A percentile compares a stretch with the other conserved stretches of the same genome.
Conservation (phyloP, 352 stramenopile species). For the Hyaloperonospora brassicae region DNA sequence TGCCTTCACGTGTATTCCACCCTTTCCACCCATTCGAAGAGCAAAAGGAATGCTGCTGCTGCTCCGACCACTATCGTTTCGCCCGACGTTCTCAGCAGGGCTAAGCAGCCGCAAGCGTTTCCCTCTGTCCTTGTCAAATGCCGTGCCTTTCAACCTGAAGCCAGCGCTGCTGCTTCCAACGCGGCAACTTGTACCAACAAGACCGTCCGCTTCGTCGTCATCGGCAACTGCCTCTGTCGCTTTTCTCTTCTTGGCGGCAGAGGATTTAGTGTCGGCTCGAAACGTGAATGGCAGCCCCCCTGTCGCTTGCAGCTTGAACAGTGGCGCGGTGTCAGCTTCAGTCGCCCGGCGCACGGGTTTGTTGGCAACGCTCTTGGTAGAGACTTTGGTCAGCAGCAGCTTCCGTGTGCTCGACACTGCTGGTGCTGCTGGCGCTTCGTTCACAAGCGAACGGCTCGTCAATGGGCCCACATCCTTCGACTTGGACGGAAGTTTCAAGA, state of each 20-base stretch:
- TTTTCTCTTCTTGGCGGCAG: slow-evolving; percentile 24
- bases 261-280: slow-evolving; percentile 19
- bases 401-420: slow-evolving; percentile 11
- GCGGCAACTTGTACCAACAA: slow-evolving; percentile 15
- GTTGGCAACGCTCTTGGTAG: slow-evolving; percentile 6
- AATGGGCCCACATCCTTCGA: slow-evolving; percentile 3
- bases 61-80: background rate
- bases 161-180: background rate
- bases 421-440: slow-evolving; percentile 5
- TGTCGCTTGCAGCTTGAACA: slow-evolving; percentile 13
- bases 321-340: slow-evolving; percentile 3
- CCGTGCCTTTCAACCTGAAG: slow-evolving; percentile 6
- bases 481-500: slow-evolving; percentile 21
- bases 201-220: slow-evolving; percentile 2
- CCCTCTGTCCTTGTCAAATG: slow-evolving; percentile 1
- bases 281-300: slow-evolving; percentile 11
- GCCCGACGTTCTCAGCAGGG: slow-evolving; percentile 1
- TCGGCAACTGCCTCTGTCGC: slow-evolving; percentile 1
- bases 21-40: background rate
- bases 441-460: slow-evolving; percentile 1
- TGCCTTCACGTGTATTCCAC: slow-evolving; percentile 1
- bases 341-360: slow-evolving; percentile 2
- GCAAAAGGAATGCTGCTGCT: slow-evolving; percentile 2
- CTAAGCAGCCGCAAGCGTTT: slow-evolving; percentile 6
- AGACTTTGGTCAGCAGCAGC: slow-evolving; percentile 17